phyloP scores from a whole-genome alignment of 2,329 filamentous ascomycete species.

The Gnomoniopsis smithogilvyi region DNA sequence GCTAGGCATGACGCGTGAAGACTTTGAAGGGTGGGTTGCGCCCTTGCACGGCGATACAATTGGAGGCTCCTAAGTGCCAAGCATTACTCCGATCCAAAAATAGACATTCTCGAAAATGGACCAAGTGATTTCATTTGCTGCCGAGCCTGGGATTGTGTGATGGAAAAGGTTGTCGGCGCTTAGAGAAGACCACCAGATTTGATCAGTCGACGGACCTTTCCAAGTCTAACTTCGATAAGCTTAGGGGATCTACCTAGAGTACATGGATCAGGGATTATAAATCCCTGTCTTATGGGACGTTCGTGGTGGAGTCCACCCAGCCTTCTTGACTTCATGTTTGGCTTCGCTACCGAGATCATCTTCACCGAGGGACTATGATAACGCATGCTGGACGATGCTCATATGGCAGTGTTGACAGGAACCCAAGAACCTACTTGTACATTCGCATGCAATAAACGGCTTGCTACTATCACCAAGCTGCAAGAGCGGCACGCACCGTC shows the following conservation, averaged over 20 bases:
- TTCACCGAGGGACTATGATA: too few relatives aligned
- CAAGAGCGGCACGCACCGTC: constrained; percentile 6
- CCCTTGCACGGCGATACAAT: not conserved
- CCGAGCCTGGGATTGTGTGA: not conserved
- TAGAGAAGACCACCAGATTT: constrained; percentile 3
- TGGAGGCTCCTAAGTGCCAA: constrained; percentile 7
- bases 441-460: too few relatives aligned
- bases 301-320: too few relatives aligned
- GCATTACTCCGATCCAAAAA: not conserved
- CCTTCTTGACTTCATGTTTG: too few relatives aligned
- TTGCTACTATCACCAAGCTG: not conserved
- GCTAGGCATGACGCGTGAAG: not conserved
- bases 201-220: not conserved
- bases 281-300: not conserved
- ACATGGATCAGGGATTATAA: not conserved
- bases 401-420: too few relatives aligned
- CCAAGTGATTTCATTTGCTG: not conserved
- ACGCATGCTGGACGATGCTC: too few relatives aligned
- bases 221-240: not conserved
- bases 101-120: constrained; percentile 1
- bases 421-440: not conserved
- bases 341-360: too few relatives aligned
- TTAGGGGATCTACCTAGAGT: not conserved
- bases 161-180: constrained; percentile 2
- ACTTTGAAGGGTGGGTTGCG: not conserved